Evolutionary conservation across 768 basidiomycete species (phyloP).

Genomic region (Mycena pura): DNA sequence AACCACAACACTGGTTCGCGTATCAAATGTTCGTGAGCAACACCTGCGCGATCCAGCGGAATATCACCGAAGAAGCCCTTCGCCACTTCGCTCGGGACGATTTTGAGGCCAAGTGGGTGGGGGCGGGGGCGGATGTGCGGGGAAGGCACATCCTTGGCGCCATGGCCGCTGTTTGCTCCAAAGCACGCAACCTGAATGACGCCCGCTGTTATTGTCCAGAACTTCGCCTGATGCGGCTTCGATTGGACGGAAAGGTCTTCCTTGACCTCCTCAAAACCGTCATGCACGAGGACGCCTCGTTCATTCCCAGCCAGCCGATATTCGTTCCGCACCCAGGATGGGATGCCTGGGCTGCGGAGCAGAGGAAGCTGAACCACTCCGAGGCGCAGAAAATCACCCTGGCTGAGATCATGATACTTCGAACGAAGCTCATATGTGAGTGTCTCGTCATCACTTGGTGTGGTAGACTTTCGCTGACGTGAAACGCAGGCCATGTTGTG

Average conservation of each 20-base stretch:
- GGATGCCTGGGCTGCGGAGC: slow-evolving; percentile 2
- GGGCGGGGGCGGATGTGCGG: slow-evolving; percentile 7
- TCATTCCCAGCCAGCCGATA: slow-evolving; percentile 3
- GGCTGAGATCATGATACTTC: not conserved
- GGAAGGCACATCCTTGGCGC: no score
- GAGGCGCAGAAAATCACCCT: slow-evolving; percentile 2
- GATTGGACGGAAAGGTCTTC: not conserved
- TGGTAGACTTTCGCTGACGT: not conserved
- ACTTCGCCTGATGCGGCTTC: not conserved
- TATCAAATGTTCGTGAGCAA: not conserved
- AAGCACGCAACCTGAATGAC: not conserved
- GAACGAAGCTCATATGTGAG: slow-evolving; percentile 19
- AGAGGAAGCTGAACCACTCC: not conserved
- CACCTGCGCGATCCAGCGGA: slow-evolving; percentile 22
- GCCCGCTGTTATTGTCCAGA: not conserved
- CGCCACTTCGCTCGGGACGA: not conserved
- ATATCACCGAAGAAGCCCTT: slow-evolving; percentile 11
- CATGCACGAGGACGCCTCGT: slow-evolving; percentile 9
- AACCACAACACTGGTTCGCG: no score
- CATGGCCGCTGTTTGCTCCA: no score
- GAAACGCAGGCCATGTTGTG: not conserved
- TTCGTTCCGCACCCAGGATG: slow-evolving; percentile 1
- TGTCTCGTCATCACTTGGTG: not conserved
- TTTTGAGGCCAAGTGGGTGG: slow-evolving; percentile 15
- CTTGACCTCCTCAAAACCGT: not conserved